Base-by-base conservation (phyloP, 345 rosid genomes). In the Bruguiera gymnorhiza region DNA sequence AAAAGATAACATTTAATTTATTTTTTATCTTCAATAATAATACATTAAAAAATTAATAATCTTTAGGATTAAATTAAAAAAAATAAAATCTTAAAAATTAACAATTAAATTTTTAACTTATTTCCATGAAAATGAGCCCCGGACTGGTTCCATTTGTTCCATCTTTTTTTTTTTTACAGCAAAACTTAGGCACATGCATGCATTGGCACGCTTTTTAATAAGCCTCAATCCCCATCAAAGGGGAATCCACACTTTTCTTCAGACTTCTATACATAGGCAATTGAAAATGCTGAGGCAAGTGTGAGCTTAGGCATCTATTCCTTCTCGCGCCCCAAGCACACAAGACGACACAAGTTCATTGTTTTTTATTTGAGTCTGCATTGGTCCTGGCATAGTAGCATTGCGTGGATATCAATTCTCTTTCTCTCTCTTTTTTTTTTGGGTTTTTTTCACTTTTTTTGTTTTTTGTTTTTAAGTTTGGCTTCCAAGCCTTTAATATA, bases 191-290 rank as follows among this genome's bases (percentile, higher is more conserved):
- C 73, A 62, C 1, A 8, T 27, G 26, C n/a, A 20, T 62, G 6
- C 32, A 55, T 24, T 30, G 78, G 69, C 80, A 76, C 83, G 8
- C 78, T 63, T 63, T 50, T 67, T 73, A 36, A 76, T 54, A 60
- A 57, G 67, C 78, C 68, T 70, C 66, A 63, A 68, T 73, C 75
- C 73, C 76, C 73, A 26, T 66, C 76, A 62, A 24, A 36, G 59
- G 37, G 34, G 58, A 55, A 32, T 11, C 31, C 34, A 13, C 8
- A 2, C 26, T 37, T 56, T 26, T 16, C 8, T 32, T 53, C 26
- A 18, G 8, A 43, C 6, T 53, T 37, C 15, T 39, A 52, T 46
- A 10, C 48, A 31, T 10, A 19, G 62, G 6, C 50, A 30, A 8
- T 70, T 70, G 73, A 54, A 62, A 26, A 62, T 70, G 61, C 61